Base-by-base conservation (phyloP, 257 asterid species). In the Nicotiana noctiflora region DNA sequence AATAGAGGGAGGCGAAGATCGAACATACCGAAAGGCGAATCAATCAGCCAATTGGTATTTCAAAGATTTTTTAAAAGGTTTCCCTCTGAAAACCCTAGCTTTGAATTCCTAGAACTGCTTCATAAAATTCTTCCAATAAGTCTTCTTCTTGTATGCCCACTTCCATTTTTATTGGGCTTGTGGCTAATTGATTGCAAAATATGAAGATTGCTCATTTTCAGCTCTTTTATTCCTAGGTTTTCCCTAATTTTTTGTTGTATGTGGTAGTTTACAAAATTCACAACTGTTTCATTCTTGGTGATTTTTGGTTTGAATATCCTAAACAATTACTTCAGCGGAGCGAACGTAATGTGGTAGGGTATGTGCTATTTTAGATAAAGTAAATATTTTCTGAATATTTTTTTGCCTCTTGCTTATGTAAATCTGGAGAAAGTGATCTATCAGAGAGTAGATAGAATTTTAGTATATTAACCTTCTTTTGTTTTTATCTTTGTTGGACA, bases 281-380 rank as follows among this genome's bases (percentile, higher is more conserved):
- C 15, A 60, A 62, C 68, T 32, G 21, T 68, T 68, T 40, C 37
- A 0, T 34, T 64, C 23, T 67, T 19, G 44, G n/a, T 68, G 32
- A 40, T 68, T 37, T 40, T 68, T 5, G 56, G n/a, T 25, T 37
- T 0, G 5, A 19, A 25, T 62, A 62, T 12, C 37, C 17, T 12
- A 59, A 25, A 25, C 27, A 25, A 25, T 91, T 85, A 88, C 98
- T 79, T 92, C 96, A 12, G 91, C 93, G 3, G 97, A 13, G 12
- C 12, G 3, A 11, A 92, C 93, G 81, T 91, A 63, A 64, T 19
- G 66, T 74, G 77, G 84, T 76, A 82, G 86, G 83, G 63, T 75
- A 19, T 79, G 66, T 51, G 2, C 52, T 79, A 46, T 72, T 13
- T 23, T 46, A 13, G 34, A 44, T 72, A 44, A 21, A 72, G 21